Conservation (phyloP, 169 alveolate species). For the Plasmodium malariae region DNA sequence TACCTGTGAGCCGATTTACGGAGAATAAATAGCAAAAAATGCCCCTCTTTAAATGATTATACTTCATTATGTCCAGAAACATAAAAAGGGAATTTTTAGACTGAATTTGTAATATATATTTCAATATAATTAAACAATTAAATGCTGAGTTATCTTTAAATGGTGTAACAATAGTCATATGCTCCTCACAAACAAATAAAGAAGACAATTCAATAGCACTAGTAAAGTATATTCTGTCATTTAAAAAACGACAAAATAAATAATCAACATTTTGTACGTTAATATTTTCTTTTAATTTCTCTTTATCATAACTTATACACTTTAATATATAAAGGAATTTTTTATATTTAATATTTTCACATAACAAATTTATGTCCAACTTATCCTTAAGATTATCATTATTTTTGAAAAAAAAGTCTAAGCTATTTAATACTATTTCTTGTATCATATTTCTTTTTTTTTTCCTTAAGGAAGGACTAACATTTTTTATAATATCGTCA, state of each 20-base stretch:
- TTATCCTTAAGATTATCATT: constrained; percentile 21
- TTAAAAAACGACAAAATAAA: constrained; percentile 35
- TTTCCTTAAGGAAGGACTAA: constrained; percentile 63
- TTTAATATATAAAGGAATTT: constrained; percentile 31
- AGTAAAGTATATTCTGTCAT: constrained; percentile 7
- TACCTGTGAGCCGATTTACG: constrained; percentile 35
- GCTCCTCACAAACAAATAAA: constrained; percentile 9
- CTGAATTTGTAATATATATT: constrained; percentile 29
- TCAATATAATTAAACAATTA: constrained; percentile 29
- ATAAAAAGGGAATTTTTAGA: constrained; percentile 60
- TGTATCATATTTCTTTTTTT: constrained; percentile 56
- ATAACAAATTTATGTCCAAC: constrained; percentile 52
- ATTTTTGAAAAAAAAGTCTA: constrained; percentile 54
- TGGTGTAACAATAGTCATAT: constrained; percentile 22
- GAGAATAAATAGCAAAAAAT: constrained; percentile 8
- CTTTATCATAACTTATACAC: constrained; percentile 24
- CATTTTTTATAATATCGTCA: constrained; percentile 27
- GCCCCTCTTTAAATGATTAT: constrained; percentile 18
- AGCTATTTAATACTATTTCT: constrained; percentile 65
- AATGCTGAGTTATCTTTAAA: constrained; percentile 18
- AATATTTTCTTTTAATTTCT: constrained; percentile 14
- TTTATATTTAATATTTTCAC: constrained; percentile 48
- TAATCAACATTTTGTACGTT: constrained; percentile 33
- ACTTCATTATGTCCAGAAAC: constrained; percentile 25
- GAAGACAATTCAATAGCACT: constrained; percentile 46